Percentiles rank a stretch among this genome's conserved stretches.
phyloP scores from a whole-genome alignment of 495 filamentous ascomycete genomes.

The Penicillium turbatum region DNA sequence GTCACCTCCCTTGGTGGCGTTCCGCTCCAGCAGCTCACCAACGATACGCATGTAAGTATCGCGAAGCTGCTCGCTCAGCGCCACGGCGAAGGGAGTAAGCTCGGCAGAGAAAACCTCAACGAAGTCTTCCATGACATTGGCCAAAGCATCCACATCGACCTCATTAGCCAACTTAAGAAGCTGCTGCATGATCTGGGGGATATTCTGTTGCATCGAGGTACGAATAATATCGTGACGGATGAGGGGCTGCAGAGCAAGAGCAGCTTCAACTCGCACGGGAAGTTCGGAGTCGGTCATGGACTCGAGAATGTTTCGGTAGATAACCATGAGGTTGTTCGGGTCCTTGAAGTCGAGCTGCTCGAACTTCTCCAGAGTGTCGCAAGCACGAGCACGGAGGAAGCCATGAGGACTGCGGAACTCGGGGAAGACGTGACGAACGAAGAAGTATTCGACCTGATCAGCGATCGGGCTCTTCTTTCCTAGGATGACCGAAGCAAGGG shows the following conservation, averaged over 20 bases:
- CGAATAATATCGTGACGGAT: conserved; percentile 94
- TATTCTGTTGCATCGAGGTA: conserved; percentile 91
- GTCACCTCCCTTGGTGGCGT: conserved; percentile 60
- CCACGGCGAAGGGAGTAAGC: conserved; percentile 96
- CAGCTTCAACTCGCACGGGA: conserved; percentile 90
- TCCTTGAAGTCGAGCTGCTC: conserved; percentile 95
- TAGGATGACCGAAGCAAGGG: conserved; percentile 85
- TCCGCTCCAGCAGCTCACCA: conserved; percentile 82
- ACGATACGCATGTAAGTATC: conserved; percentile 96
- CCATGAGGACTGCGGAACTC: conserved; percentile 93
- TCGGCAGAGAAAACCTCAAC: conserved; percentile 96
- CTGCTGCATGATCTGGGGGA: conserved; percentile 99
- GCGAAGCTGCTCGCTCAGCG: conserved; percentile 89
- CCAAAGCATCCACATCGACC: conserved; percentile 87
- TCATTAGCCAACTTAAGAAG: conserved; percentile 93
- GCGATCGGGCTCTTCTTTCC: conserved; percentile 98
- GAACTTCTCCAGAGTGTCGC: conserved; percentile 96
- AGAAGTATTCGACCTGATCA: conserved; percentile 97
- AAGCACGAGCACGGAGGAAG: conserved; percentile 90
- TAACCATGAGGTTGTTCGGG: conserved; percentile 83
- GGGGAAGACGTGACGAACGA: conserved; percentile 96
- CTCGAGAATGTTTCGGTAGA: conserved; percentile 95
- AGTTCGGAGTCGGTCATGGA: conserved; percentile 91
- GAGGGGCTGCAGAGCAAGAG: conserved; percentile 88
- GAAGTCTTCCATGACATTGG: conserved; percentile 99